Evolutionary conservation across 768 basidiomycete species (phyloP).

Genomic region (Saitozyma podzolica): DNA sequence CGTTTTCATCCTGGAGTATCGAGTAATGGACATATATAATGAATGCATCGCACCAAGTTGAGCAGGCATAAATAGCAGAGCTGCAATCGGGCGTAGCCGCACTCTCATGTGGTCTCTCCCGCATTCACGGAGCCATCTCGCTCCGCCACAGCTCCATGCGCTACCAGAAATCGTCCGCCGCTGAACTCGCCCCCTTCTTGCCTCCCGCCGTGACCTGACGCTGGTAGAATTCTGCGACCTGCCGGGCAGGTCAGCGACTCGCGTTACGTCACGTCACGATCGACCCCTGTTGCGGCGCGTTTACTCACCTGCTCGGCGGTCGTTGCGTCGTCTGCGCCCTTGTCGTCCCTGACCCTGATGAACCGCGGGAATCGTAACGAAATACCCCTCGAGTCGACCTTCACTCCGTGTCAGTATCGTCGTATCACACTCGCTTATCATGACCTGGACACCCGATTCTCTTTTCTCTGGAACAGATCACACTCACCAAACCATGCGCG

Average conservation of each 20-base stretch:
- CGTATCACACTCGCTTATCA: neutral
- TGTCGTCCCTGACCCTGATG: conserved; percentile 88
- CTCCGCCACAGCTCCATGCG: too few relatives aligned
- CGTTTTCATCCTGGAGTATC: too few relatives aligned
- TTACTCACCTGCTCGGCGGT: conserved; percentile 78
- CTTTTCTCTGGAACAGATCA: neutral
- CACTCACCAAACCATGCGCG: conserved; percentile 43
- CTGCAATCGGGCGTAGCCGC: too few relatives aligned
- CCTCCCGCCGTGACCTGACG: conserved; percentile 76
- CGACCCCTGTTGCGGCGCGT: neutral
- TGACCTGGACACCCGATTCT: neutral
- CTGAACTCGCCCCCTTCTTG: conserved; percentile 59
- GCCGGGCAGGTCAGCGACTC: conserved; percentile 9
- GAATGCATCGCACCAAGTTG: too few relatives aligned
- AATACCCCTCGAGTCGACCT: conserved; percentile 78
- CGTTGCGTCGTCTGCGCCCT: conserved; percentile 86
- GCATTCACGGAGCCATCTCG: too few relatives aligned
- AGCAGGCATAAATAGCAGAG: too few relatives aligned
- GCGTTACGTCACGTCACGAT: neutral
- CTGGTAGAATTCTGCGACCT: conserved; percentile 82
- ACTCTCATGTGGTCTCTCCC: too few relatives aligned
- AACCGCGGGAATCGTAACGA: conserved; percentile 96
- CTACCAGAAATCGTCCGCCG: conserved; percentile 59
- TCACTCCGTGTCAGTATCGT: conserved; percentile 3
- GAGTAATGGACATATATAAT: too few relatives aligned